These are phyloP conservation scores for Chaetomium sp. DNA, from an alignment of 2,329 filamentous ascomycete genomes.

Conservation along the genomic window DNA sequence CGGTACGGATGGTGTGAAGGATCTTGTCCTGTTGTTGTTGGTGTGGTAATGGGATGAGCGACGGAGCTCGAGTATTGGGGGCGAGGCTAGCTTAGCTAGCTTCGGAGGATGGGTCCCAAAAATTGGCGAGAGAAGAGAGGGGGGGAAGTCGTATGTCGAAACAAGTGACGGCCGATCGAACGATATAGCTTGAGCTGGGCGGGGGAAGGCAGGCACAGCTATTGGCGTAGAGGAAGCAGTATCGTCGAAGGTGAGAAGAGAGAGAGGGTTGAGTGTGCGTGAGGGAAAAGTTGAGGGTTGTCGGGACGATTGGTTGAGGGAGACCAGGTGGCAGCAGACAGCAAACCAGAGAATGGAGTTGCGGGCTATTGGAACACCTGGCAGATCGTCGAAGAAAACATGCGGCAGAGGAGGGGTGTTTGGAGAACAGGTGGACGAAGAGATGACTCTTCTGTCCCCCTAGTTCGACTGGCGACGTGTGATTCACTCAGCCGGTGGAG, in stretches of 20 bases:
- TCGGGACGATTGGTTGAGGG: conserved; percentile 1
- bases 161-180: too few relatives aligned
- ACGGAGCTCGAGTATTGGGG: too few relatives aligned
- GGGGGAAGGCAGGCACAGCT: conserved; percentile 5
- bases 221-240: conserved; percentile 4
- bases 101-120: too few relatives aligned
- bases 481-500: conserved; percentile 24
- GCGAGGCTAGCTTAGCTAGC: too few relatives aligned
- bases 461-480: conserved; percentile 28
- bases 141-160: too few relatives aligned
- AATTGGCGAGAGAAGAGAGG: too few relatives aligned
- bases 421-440: conserved; percentile 40
- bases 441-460: conserved; percentile 41
- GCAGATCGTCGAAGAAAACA: conserved; percentile 34
- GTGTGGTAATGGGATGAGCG: neutral
- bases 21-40: conserved; percentile 14
- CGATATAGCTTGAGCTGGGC: neutral
- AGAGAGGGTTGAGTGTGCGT: conserved; percentile 7
- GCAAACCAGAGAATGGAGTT: conserved; percentile 27
- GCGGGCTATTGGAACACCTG: conserved; percentile 33
- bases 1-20: conserved; percentile 26
- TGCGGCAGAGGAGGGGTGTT: conserved; percentile 33
- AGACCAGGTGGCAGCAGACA: conserved; percentile 28
- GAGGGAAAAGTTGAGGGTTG: too few relatives aligned
- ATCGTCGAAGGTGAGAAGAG: neutral